These are phyloP conservation scores for Ophiostoma triangulosporum DNA, from an alignment of 2,329 filamentous ascomycete genomes.

Conservation along the genomic window DNA sequence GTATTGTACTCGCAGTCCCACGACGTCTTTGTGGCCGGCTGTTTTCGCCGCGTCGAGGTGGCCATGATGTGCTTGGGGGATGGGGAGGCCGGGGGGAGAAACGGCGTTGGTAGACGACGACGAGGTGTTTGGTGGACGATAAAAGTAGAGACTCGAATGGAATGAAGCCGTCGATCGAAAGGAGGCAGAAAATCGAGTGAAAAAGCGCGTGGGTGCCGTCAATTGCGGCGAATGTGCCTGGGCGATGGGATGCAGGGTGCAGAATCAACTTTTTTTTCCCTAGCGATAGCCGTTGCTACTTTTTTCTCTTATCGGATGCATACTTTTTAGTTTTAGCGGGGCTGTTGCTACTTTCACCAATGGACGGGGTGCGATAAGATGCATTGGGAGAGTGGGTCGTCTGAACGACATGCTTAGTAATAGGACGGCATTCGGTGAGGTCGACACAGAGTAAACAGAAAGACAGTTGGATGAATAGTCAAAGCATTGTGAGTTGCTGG, in stretches of 20 bases:
- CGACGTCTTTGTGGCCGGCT: constrained; percentile 42
- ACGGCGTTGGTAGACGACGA: not conserved
- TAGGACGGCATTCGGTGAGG: no score
- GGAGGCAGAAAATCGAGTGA: not conserved
- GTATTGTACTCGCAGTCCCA: constrained; percentile 86
- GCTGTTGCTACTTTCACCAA: not conserved
- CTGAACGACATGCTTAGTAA: no score
- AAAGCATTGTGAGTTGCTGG: no score
- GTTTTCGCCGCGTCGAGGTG: constrained; percentile 12
- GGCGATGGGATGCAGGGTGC: not conserved
- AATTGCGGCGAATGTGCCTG: not conserved
- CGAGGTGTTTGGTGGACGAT: not conserved
- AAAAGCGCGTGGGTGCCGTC: not conserved
- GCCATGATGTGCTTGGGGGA: constrained; percentile 6
- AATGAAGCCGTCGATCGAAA: not conserved
- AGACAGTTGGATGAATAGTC: no score
- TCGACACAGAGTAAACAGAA: no score
- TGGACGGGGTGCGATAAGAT: not conserved
- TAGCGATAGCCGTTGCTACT: not conserved
- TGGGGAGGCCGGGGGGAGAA: not conserved
- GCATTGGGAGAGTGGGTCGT: no score
- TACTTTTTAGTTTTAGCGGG: constrained; percentile 3
- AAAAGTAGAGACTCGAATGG: not conserved
- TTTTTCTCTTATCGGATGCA: constrained; percentile 12
- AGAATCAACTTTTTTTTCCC: constrained; percentile 4